phyloP scores from a whole-genome alignment of 2,329 filamentous ascomycete genomes.

The Trichoderma hamatum region DNA sequence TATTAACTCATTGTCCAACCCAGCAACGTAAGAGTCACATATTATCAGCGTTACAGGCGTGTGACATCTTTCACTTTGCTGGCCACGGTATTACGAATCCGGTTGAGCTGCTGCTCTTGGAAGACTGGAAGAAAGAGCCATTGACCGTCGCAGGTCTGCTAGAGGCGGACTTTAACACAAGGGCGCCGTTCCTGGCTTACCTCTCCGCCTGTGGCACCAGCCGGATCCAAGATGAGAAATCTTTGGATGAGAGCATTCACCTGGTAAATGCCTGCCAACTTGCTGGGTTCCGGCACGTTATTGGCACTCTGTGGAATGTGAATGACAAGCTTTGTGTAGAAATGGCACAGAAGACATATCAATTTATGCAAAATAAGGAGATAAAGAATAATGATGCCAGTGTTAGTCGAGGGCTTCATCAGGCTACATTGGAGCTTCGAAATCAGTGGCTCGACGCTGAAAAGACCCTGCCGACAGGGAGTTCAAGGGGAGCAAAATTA shows the following conservation, averaged over 20 bases:
- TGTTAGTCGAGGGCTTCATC: not conserved
- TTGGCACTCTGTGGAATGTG: not conserved
- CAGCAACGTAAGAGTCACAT: too few relatives aligned
- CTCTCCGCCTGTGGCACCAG: not conserved
- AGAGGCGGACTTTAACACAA: not conserved
- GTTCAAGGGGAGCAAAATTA: too few relatives aligned
- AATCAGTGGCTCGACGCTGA: not conserved
- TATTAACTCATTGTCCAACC: too few relatives aligned
- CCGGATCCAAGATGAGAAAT: fast-evolving
- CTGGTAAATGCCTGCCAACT: not conserved
- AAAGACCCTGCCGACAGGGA: too few relatives aligned
- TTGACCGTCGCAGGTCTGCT: not conserved
- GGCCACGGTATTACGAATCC: not conserved
- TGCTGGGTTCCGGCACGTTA: not conserved
- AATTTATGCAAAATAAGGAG: too few relatives aligned
- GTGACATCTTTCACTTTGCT: not conserved
- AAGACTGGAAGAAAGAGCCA: not conserved
- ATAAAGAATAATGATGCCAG: too few relatives aligned
- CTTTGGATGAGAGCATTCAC: not conserved
- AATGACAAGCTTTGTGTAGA: not conserved
- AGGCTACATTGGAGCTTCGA: not conserved
- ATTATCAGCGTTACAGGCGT: not conserved
- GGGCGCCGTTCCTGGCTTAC: not conserved
- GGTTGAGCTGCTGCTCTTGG: not conserved
- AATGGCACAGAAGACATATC: not conserved